phyloP scores from a whole-genome alignment of 768 basidiomycete genomes.

The Lactarius sp. region DNA sequence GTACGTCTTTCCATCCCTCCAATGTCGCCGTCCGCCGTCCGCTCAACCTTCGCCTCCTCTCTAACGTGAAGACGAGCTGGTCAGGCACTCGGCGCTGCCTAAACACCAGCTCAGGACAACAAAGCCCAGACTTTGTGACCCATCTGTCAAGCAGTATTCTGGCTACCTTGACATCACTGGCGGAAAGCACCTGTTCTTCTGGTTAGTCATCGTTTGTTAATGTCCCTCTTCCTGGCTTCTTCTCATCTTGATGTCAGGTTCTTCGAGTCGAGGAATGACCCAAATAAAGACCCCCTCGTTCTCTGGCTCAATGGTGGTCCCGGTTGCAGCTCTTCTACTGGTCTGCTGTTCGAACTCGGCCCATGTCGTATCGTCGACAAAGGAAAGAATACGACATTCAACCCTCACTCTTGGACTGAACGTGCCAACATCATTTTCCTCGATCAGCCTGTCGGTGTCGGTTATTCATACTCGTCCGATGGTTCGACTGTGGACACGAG shows the following conservation, averaged over 20 bases:
- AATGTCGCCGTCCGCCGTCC: background rate
- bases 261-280: constrained; percentile 77
- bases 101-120: constrained; percentile 38
- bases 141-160: constrained; percentile 46
- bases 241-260: constrained; percentile 48
- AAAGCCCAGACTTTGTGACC: constrained; percentile 46
- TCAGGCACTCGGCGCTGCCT: constrained; percentile 36
- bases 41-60: background rate
- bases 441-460: constrained; percentile 81
- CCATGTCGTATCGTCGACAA: constrained; percentile 23
- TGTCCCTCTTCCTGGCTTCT: background rate
- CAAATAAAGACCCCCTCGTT: constrained; percentile 73
- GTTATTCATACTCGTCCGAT: constrained; percentile 80
- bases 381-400: constrained; percentile 60
- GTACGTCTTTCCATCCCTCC: constrained; percentile 39
- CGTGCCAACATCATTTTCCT: constrained; percentile 75
- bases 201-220: constrained; percentile 33
- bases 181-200: constrained; percentile 56
- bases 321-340: constrained; percentile 34
- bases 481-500: constrained; percentile 71
- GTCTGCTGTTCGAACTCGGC: constrained; percentile 25
- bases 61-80: constrained; percentile 37
- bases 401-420: constrained; percentile 83
- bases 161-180: constrained; percentile 56
- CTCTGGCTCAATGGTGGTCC: constrained; percentile 86